Evolutionary conservation across 2,329 filamentous ascomycete species (phyloP).

Genomic region (Dichotomopilus funicola): DNA sequence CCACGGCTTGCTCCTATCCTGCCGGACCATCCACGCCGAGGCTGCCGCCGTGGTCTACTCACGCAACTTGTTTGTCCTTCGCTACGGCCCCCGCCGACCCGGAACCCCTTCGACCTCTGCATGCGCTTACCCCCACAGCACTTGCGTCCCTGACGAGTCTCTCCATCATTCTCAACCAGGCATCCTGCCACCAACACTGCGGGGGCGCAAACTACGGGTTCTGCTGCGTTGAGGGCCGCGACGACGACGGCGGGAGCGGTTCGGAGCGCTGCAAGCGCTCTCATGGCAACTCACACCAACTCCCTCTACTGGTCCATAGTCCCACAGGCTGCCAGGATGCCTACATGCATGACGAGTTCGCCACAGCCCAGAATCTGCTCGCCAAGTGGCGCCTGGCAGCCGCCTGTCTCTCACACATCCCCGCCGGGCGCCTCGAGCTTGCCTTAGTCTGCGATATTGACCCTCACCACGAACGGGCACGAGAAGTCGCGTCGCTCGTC

Average conservation of each 20-base stretch:
- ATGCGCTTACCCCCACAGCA: not conserved
- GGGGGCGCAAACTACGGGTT: no score
- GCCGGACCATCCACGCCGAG: not conserved
- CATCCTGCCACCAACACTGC: not conserved
- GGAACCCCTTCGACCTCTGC: not conserved
- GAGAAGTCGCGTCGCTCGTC: not conserved
- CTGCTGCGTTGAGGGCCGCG: no score
- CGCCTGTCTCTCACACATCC: not conserved
- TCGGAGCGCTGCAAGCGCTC: no score
- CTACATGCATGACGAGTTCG: not conserved
- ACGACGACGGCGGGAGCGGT: no score
- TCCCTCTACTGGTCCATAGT: no score
- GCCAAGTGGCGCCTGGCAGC: not conserved
- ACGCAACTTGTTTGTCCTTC: not conserved
- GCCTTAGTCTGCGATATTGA: slow-evolving; percentile 1
- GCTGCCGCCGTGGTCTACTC: not conserved
- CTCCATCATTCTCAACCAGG: not conserved
- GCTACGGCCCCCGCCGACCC: not conserved
- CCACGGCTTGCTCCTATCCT: slow-evolving; percentile 1
- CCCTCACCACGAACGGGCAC: not conserved
- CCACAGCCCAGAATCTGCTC: not conserved
- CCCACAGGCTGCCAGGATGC: not conserved
- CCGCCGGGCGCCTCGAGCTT: not conserved
- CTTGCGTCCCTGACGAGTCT: not conserved
- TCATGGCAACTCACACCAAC: no score